phyloP scores from a whole-genome alignment of 805 yeast genomes.

The Wickerhamiella parazyma region DNA sequence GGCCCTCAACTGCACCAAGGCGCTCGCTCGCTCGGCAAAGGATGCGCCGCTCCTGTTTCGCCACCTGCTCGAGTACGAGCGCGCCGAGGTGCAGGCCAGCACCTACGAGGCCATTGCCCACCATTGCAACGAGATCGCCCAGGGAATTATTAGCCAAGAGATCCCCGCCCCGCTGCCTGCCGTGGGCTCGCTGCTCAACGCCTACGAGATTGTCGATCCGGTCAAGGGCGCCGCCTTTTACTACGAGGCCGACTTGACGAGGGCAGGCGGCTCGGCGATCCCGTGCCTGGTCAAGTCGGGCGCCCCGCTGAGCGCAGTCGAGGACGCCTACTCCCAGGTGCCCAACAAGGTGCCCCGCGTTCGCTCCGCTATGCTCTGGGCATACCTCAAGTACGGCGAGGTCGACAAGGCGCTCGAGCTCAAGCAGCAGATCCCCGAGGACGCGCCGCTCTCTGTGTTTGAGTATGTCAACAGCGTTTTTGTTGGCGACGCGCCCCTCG shows the following conservation, averaged over 20 bases:
- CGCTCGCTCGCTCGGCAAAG: conserved; percentile 17
- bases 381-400: conserved; percentile 10
- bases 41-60: conserved; percentile 14
- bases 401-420: conserved; percentile 9
- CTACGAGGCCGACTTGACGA: conserved; percentile 2
- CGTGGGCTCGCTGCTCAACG: conserved; percentile 11
- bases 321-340: conserved; percentile 8
- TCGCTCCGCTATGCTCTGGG: conserved; percentile 10
- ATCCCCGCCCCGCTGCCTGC: conserved; percentile 7
- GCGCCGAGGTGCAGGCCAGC: conserved; percentile 1
- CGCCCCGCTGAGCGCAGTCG: conserved; percentile 11
- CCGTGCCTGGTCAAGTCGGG: conserved; percentile 17
- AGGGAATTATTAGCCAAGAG: conserved; percentile 2
- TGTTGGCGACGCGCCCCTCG: conserved; percentile 20
- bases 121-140: conserved; percentile 12
- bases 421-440: not conserved
- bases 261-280: conserved; percentile 15
- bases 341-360: conserved; percentile 7
- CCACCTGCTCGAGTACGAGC: conserved; percentile 9
- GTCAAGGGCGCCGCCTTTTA: conserved; percentile 14
- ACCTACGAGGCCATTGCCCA: conserved; percentile 9
- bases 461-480: conserved; percentile 14
- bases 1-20: conserved; percentile 8
- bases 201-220: conserved; percentile 17
- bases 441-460: not conserved